Evolutionary conservation across 768 basidiomycete genomes (phyloP).

Genomic region (Russula virescens): DNA sequence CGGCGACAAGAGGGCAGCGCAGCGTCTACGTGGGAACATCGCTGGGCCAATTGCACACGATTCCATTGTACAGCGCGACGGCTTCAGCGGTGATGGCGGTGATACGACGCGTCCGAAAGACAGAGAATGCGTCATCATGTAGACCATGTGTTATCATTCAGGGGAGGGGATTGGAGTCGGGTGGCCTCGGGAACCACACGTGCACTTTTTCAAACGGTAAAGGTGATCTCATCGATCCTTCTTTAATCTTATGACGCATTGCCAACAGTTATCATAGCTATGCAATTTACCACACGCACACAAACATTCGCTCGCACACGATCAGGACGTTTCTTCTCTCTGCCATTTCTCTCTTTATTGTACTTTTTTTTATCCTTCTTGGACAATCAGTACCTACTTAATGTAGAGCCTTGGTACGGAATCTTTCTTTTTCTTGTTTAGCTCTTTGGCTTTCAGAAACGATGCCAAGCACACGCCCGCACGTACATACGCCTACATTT

Average conservation of each 20-base stretch:
- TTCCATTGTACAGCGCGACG: slow-evolving; percentile 54
- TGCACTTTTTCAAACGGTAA: not conserved
- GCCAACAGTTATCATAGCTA: not conserved
- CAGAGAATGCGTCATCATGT: slow-evolving; percentile 89
- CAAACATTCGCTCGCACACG: not conserved
- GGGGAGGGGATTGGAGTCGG: not conserved
- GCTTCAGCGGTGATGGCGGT: slow-evolving; percentile 35
- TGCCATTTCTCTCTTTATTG: not conserved
- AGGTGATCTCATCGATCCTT: not conserved
- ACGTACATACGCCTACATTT: too few species aligned
- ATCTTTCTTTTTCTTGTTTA: too few species aligned
- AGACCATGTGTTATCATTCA: too few species aligned
- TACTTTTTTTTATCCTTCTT: not conserved
- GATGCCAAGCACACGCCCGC: too few species aligned
- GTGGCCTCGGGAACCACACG: not conserved
- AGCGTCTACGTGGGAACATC: slow-evolving; percentile 65
- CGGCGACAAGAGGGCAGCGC: slow-evolving; percentile 89
- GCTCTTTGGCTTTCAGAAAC: too few species aligned
- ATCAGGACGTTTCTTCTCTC: too few species aligned
- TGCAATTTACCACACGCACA: not conserved
- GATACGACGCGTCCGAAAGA: slow-evolving; percentile 50
- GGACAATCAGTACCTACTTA: not conserved
- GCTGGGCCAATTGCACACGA: slow-evolving; percentile 50
- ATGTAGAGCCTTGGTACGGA: too few species aligned
- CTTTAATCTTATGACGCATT: not conserved